Base-by-base conservation (phyloP, 495 filamentous ascomycete species). In the Chlorociboria aeruginascens region DNA sequence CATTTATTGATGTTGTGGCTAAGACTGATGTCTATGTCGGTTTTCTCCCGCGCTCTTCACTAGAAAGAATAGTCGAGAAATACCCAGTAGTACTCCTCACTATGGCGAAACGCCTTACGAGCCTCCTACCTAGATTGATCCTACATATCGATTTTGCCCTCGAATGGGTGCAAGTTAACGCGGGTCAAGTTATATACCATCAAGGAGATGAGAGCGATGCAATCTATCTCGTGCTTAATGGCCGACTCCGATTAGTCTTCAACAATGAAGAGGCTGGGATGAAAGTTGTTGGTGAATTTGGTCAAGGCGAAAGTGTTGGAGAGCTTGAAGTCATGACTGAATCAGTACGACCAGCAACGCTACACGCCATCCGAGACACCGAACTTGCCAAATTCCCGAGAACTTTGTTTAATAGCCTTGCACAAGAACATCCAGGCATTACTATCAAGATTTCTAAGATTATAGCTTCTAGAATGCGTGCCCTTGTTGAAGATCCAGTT, bases 401-500 rank as follows among this genome's bases (percentile, higher is more conserved):
- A 44, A 95, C 86, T 1, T 69, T 98, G 1, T 98, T 98, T 73
- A 98, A 98, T 66, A 97, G 89, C 60, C 74, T 98, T 6, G 92
- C 93, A 0, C 81, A 90, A 57, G 93, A 97, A 61, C 93, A 98
- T 60, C 90, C 93, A 7, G 93, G 89, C 13, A 96, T 98, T 61
- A 97, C 92, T 0, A 97, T 98, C 52, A 94, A 96, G 64, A 94
- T 98, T 10, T 97, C 93, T 3, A 98, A 96, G 64, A 89, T 98
- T 51, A 96, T 98, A 58, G 92, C 92, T 0, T 86, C 89, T 34
- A 78, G 93, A 8, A 98, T 97, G 92, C 75, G 90, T 48, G 76
- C 86, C 28, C 57, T 96, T 52, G 76, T 95, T 6, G 88, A 97
- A 52, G 83, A 83, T 57, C 84, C 83, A 16, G 54, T 83, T n/a